Evolutionary conservation across 176 grass and related monocot species (phyloP).

Genomic region (Eragrostis nindensis): DNA sequence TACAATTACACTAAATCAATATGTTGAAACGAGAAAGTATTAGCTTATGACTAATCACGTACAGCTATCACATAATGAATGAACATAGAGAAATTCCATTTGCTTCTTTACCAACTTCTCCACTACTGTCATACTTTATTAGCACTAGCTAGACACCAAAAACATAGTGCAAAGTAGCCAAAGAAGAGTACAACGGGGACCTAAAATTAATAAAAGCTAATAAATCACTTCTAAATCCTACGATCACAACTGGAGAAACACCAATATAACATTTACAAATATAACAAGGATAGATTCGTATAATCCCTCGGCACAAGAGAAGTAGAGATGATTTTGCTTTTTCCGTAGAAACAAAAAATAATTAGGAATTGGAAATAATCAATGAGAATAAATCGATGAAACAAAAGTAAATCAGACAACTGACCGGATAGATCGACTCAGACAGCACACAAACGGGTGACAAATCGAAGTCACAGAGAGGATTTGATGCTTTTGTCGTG

Average conservation of each 20-base stretch:
- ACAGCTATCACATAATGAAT: slow-evolving; percentile 22
- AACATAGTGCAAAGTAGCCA: neutral
- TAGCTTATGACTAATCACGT: neutral
- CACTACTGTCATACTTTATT: slow-evolving; percentile 14
- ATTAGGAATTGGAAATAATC: neutral
- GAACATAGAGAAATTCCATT: neutral
- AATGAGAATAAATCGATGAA: neutral
- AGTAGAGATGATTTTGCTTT: neutral
- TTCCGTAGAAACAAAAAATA: neutral
- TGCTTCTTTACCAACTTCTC: slow-evolving; percentile 11
- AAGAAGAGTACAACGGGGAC: neutral
- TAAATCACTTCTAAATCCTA: no score
- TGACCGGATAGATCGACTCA: neutral
- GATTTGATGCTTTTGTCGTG: neutral
- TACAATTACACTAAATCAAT: slow-evolving; percentile 20
- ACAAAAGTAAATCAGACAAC: neutral
- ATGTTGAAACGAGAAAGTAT: neutral
- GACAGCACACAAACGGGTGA: neutral
- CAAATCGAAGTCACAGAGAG: neutral
- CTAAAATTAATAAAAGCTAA: neutral
- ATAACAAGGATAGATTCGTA: neutral
- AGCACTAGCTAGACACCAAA: slow-evolving; percentile 25
- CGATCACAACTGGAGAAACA: neutral
- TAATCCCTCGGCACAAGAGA: no score
- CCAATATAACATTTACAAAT: slow-evolving; percentile 9